Evolutionary conservation across 2,329 filamentous ascomycete genomes (phyloP).

Genomic region (Rutstroemia sp.): DNA sequence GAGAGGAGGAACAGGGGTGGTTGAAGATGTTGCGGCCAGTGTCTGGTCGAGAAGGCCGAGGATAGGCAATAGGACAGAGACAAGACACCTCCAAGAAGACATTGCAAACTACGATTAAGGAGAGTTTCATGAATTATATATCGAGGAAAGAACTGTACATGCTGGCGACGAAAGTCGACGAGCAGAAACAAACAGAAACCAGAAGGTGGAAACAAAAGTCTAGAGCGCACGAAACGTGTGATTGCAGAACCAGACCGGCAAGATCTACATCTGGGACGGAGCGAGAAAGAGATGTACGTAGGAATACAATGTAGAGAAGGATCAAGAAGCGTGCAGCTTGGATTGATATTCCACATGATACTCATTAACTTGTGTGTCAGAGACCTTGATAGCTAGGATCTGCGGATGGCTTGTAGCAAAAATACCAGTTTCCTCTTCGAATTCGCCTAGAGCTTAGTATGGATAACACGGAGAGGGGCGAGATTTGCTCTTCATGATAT

Average conservation of each 20-base stretch:
- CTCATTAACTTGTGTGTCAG: slow-evolving; percentile 4
- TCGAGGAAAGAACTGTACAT: slow-evolving; percentile 6
- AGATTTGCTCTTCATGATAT: slow-evolving; percentile 2
- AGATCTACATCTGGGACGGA: neutral
- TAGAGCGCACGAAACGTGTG: slow-evolving; percentile 1
- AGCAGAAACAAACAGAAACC: neutral
- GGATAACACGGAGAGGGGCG: slow-evolving; percentile 1
- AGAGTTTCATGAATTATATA: slow-evolving; percentile 6
- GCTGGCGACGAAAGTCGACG: slow-evolving; percentile 4
- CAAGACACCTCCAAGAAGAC: slow-evolving; percentile 7
- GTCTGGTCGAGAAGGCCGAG: slow-evolving; percentile 1
- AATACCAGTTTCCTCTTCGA: neutral
- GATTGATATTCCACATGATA: neutral
- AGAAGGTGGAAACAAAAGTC: neutral
- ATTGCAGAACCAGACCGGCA: slow-evolving; percentile 1
- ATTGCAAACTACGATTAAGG: slow-evolving; percentile 7
- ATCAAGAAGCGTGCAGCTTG: slow-evolving; percentile 2
- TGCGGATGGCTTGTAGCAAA: slow-evolving; percentile 4
- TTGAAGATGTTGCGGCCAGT: slow-evolving; percentile 3
- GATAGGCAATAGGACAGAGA: slow-evolving; percentile 1
- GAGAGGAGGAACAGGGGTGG: slow-evolving; percentile 5
- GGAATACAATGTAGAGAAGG: slow-evolving; percentile 6
- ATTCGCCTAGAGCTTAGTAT: slow-evolving; percentile 8
- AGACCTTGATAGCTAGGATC: slow-evolving; percentile 3
- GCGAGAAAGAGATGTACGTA: slow-evolving; percentile 2